Percentiles rank a stretch among this genome's conserved stretches.
These are phyloP conservation scores for Claviceps sp. DNA, from an alignment of 2,329 filamentous ascomycete genomes.

Conservation along the genomic window DNA sequence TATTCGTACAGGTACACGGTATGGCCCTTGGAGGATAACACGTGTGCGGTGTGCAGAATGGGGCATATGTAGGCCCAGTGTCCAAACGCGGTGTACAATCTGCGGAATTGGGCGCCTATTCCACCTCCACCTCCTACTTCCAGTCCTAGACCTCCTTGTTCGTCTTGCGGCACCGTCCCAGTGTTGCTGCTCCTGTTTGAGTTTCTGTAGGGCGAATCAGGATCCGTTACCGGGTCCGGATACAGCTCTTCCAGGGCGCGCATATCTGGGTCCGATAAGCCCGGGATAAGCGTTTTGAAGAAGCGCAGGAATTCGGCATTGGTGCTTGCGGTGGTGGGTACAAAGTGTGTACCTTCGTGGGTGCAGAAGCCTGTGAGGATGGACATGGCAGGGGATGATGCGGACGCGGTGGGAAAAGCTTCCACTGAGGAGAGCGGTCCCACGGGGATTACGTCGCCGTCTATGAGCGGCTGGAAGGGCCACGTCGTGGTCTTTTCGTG, in stretches of 20 bases:
- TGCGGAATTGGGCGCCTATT: slow-evolving; percentile 38
- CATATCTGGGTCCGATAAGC: slow-evolving; percentile 22
- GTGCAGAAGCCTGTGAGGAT: slow-evolving; percentile 59
- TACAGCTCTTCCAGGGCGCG: not conserved
- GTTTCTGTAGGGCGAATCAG: not conserved
- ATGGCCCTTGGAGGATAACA: slow-evolving; percentile 18
- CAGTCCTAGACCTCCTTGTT: not conserved
- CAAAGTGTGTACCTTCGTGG: slow-evolving; percentile 55
- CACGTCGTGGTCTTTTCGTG: slow-evolving; percentile 34
- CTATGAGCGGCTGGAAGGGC: slow-evolving; percentile 59
- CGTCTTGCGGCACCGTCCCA: too few species aligned
- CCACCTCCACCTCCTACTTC: not conserved
- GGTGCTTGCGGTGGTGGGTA: slow-evolving; percentile 34
- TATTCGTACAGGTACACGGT: slow-evolving; percentile 45
- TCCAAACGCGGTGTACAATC: slow-evolving; percentile 46
- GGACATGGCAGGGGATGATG: slow-evolving; percentile 1
- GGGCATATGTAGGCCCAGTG: slow-evolving; percentile 54
- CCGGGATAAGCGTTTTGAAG: slow-evolving; percentile 48
- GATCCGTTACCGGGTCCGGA: not conserved
- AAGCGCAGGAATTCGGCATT: slow-evolving; percentile 43
- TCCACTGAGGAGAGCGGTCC: slow-evolving; percentile 48
- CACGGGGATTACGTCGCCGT: slow-evolving; percentile 42
- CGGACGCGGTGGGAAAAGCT: not conserved
- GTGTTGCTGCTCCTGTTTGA: not conserved
- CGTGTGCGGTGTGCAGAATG: slow-evolving; percentile 44